A percentile compares a stretch with the other conserved stretches of the same genome.
Evolutionary conservation across 1,284 basidiomycete species (phyloP).

Genomic region (Fomes fomentarius): DNA sequence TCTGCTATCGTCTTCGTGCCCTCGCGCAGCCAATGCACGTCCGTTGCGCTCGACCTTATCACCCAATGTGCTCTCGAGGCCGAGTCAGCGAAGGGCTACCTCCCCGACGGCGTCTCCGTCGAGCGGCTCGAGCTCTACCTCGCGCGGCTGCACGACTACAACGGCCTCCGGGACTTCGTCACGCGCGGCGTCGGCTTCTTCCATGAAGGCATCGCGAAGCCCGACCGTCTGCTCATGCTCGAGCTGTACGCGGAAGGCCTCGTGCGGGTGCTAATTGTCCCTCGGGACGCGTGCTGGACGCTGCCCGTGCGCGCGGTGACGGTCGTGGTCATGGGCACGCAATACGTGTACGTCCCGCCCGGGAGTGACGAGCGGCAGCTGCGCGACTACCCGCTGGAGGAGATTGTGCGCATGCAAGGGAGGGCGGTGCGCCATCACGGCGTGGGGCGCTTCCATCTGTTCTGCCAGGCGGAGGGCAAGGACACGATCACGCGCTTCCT

Average conservation of each 20-base stretch:
- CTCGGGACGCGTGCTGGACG: conserved; percentile 87
- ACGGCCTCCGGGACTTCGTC: conserved; percentile 70
- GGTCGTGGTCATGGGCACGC: conserved; percentile 93
- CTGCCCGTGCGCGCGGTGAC: conserved; percentile 80
- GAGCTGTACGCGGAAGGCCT: conserved; percentile 84
- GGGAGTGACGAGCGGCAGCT: conserved; percentile 67
- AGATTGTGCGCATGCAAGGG: conserved; percentile 92
- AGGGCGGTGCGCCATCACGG: conserved; percentile 71
- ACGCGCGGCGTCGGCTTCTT: conserved; percentile 92
- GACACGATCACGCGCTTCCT: conserved; percentile 84
- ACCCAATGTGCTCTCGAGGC: conserved; percentile 85
- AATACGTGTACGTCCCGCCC: conserved; percentile 64
- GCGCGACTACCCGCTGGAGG: conserved; percentile 79
- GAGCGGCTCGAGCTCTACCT: conserved; percentile 68
- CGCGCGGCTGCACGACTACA: conserved; percentile 63
- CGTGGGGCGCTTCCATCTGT: conserved; percentile 76
- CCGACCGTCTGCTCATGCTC: conserved; percentile 80
- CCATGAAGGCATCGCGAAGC: conserved; percentile 70
- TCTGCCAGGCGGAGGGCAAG: conserved; percentile 85
- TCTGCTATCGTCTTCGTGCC: conserved; percentile 90
- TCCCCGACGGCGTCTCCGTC: conserved; percentile 54
- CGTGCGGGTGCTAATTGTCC: conserved; percentile 82
- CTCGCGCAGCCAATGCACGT: conserved; percentile 79
- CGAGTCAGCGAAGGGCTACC: conserved; percentile 74
- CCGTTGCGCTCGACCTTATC: conserved; percentile 83